Percentiles rank a stretch among this genome's conserved stretches.
phyloP scores from a whole-genome alignment of 805 yeast genomes.

The Maudiozyma turicensis region DNA sequence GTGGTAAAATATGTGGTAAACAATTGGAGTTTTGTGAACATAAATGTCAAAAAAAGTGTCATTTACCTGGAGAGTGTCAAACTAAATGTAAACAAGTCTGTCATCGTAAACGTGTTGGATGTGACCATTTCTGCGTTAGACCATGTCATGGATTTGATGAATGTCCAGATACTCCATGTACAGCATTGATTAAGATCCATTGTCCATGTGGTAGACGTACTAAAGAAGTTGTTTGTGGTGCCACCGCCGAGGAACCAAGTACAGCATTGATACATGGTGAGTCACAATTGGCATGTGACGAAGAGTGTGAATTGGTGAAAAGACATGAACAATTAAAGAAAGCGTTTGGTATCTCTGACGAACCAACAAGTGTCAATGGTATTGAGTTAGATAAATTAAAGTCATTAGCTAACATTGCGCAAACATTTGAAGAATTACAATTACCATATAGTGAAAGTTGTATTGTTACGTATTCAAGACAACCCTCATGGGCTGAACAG shows the following conservation, averaged over 20 bases:
- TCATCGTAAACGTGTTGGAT: constrained; percentile 38
- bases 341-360: constrained; percentile 36
- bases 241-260: constrained; percentile 23
- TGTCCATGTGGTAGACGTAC: constrained; percentile 60
- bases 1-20: constrained; percentile 56
- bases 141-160: constrained; percentile 53
- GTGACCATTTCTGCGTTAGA: constrained; percentile 59
- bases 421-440: constrained; percentile 19
- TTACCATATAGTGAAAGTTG: constrained; percentile 39
- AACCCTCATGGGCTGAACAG: constrained; percentile 57
- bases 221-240: constrained; percentile 47
- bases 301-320: constrained; percentile 50
- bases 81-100: constrained; percentile 52
- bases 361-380: neutral
- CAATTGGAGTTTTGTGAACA: constrained; percentile 41
- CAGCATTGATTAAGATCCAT: constrained; percentile 36
- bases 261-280: neutral
- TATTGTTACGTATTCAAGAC: constrained; percentile 40
- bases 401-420: constrained; percentile 18
- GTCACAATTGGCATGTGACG: constrained; percentile 48
- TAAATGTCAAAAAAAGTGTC: constrained; percentile 47
- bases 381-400: constrained; percentile 11
- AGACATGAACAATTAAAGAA: constrained; percentile 53
- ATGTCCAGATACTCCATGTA: constrained; percentile 50
- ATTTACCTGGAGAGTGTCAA: constrained; percentile 48